phyloP scores from a whole-genome alignment of 2,329 filamentous ascomycete species.

The Alternaria panax region DNA sequence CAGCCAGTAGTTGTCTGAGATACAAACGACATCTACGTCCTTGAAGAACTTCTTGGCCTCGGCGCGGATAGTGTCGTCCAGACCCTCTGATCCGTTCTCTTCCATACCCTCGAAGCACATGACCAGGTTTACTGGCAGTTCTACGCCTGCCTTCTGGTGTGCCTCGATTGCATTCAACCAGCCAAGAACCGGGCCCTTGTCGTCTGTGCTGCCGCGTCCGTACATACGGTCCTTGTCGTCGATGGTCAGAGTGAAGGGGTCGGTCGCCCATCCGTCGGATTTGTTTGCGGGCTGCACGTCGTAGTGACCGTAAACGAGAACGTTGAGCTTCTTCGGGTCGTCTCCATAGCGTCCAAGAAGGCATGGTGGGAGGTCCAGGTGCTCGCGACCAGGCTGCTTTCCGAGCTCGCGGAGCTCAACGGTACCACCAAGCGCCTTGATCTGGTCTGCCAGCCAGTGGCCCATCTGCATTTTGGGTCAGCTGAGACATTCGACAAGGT shows the following conservation, averaged over 20 bases:
- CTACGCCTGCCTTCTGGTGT: slow-evolving; percentile 91
- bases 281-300: slow-evolving; percentile 95
- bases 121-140: slow-evolving; percentile 95
- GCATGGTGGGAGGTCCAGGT: slow-evolving; percentile 90
- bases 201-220: slow-evolving; percentile 92
- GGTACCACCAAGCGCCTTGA: slow-evolving; percentile 81
- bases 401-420: slow-evolving; percentile 88
- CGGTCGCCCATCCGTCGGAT: slow-evolving; percentile 93
- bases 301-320: slow-evolving; percentile 98
- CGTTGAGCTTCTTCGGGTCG: slow-evolving; percentile 91
- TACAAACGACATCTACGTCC: slow-evolving; percentile 94
- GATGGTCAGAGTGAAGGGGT: slow-evolving; percentile 88
- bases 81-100: slow-evolving; percentile 94
- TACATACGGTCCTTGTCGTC: slow-evolving; percentile 95
- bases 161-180: slow-evolving; percentile 99
- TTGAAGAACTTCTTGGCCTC: slow-evolving; percentile 96
- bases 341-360: slow-evolving; percentile 91
- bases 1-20: slow-evolving; percentile 99
- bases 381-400: slow-evolving; percentile 89
- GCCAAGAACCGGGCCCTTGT: slow-evolving; percentile 96
- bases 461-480: slow-evolving; percentile 70
- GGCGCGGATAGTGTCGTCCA: slow-evolving; percentile 90
- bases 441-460: slow-evolving; percentile 83
- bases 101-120: slow-evolving; percentile 99
- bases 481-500: background rate